Base-by-base conservation (phyloP, 768 basidiomycete species). In the Suillus brevipes region DNA sequence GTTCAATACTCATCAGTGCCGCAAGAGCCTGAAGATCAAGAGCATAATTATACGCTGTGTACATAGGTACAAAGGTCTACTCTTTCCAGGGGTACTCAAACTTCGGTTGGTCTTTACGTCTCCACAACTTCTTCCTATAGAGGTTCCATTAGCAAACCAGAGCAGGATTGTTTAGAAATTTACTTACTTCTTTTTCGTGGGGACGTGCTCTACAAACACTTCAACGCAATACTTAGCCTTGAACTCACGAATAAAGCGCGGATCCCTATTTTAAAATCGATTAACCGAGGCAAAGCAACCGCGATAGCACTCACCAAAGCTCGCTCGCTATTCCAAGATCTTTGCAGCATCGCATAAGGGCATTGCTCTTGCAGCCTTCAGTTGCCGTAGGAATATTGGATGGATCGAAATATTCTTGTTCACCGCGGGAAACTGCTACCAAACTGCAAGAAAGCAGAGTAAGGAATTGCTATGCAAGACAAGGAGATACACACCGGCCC, bases 331-430 rank as follows among this genome's bases (percentile, higher is more conserved):
- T 84, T 13, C 97, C 97, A 47, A 99, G 80, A 73, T 99, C 97
- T 74, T 99, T 99, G 80, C 94, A 95, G 76, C 97, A 98, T 38
- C 97, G 83, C 96, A 98, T 97, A 37, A 99, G 81, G 0, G 97
- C 97, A 68, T 99, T 99, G 73, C 92, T 94, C 78, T 98, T 99
- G 80, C 91, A 94, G 0, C 90, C 94, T 75, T 99, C 97, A 0
- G 91, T 92, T 0, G 97, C 97, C 0, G 97, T 99, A 2, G 97
- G 87, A 59, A 99, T 88, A 16, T 95, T 94, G 0, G 85, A 84
- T 8, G 92, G 89, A 71, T 96, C 95, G 70, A 98, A 99, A 77
- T 95, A 98, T 70, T 97, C 94, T 69, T 98, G 95, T 79, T 99
- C 97, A 37, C 97, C 97, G 59, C 96, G 84, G 4, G 97, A 92